Evolutionary conservation across 257 asterid species (phyloP), one percentile per base, ranked within the genome.

Genomic region (Agastache rugosa): DNA sequence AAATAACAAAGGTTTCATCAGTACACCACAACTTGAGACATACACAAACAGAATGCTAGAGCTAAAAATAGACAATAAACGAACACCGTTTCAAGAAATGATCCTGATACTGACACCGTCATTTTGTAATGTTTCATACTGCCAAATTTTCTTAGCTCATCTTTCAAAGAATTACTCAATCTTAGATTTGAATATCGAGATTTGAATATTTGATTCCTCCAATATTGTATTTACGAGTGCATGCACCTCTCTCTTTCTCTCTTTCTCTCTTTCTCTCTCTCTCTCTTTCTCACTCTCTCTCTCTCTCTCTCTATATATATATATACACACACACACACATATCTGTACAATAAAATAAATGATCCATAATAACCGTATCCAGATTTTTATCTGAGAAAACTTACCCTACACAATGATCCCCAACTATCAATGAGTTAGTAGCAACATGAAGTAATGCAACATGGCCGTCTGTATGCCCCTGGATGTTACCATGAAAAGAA

Each of bases 401-500:
- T 78, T 87, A 92, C 99, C 99, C 99, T 64, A 94, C 88, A 71
- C 99, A 94, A 78, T 94, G 99, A 87, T 94, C 98, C 55, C 99
- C 99, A 41, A 87, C 98, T 68, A 92, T 85, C 89, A 94, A 77
- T 3, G 99, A 84, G 83, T 94, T 88, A 55, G 98, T 86, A 81
- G 82, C 75, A 77, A 89, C 88, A 81, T 94, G 96, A 82, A 92
- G 96, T 80, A 94, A 62, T 47, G 87, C 97, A 90, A 92, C 65
- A 76, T 94, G 99, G 68, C 99, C 97, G 77, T 94, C 99, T 47
- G 99, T 92, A 83, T 94, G 98, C 78, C 99, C 99, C 99, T 94
- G 79, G 56, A 68, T 67, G 68, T 56, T 69, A 34, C 42, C 69
- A 75, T 29, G 69, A 37, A 65, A 73, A 37, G 11, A 14, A 34